Conservation (phyloP, 2,329 filamentous ascomycete genomes). For the Drechslerella stenobrocha region DNA sequence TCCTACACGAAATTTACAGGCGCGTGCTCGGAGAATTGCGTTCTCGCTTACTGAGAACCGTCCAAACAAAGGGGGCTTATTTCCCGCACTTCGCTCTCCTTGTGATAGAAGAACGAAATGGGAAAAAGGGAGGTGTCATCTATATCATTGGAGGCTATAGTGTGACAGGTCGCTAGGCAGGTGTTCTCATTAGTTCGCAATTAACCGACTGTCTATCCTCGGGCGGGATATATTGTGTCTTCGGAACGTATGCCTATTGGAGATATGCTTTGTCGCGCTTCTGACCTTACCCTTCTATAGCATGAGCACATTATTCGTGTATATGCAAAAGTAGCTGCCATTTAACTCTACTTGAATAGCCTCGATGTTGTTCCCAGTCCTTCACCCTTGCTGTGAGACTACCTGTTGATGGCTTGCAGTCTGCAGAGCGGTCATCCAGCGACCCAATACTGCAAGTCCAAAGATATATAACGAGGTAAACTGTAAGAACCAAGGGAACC, state of each 20-base stretch:
- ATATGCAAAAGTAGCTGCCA: too few species aligned
- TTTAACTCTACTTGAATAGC: too few species aligned
- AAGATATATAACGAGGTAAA: too few species aligned
- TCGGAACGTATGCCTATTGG: slow-evolving; percentile 49
- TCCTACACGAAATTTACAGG: slow-evolving; percentile 36
- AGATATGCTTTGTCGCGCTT: slow-evolving; percentile 17
- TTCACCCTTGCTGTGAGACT: too few species aligned
- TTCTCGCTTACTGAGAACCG: slow-evolving; percentile 49
- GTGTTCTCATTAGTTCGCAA: slow-evolving; percentile 45
- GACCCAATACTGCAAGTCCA: too few species aligned
- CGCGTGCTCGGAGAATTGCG: slow-evolving; percentile 47
- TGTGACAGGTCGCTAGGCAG: slow-evolving; percentile 46
- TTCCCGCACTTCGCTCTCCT: slow-evolving; percentile 43
- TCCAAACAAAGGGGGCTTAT: slow-evolving; percentile 49
- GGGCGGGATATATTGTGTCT: slow-evolving; percentile 28
- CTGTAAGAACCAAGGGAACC: too few species aligned
- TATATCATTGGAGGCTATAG: slow-evolving; percentile 44
- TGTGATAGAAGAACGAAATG: slow-evolving; percentile 45
- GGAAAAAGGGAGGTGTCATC: slow-evolving; percentile 45
- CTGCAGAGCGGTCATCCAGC: too few species aligned
- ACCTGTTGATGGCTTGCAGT: too few species aligned
- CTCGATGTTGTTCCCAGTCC: too few species aligned
- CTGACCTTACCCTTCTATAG: background rate
- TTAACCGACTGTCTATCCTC: slow-evolving; percentile 42
- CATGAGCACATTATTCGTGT: slow-evolving; percentile 20